Conservation (phyloP, 225 moss, liverwort and hornwort genomes). For the Marchantia paleacea region DNA sequence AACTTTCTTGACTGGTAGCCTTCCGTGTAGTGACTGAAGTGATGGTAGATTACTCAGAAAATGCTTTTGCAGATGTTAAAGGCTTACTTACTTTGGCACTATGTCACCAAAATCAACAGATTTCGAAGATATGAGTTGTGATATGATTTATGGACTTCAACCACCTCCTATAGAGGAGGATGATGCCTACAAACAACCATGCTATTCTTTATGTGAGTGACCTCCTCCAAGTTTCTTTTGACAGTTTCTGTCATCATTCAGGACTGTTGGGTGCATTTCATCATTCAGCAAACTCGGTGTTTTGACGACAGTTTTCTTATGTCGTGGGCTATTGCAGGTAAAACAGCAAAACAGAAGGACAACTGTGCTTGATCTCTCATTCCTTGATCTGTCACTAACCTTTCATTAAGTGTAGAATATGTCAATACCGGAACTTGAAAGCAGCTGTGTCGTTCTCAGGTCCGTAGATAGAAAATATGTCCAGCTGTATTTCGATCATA, state of each 20-base stretch:
- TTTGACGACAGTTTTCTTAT: background rate
- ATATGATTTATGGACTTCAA: constrained; percentile 44
- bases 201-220: constrained; percentile 41
- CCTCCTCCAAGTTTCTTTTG: background rate
- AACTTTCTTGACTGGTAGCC: background rate
- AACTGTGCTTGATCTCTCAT: constrained; percentile 21
- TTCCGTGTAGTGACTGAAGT: background rate
- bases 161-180: constrained; percentile 43
- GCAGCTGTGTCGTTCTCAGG: background rate
- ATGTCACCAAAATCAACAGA: constrained; percentile 22
- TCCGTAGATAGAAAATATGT: background rate
- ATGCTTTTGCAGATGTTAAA: background rate
- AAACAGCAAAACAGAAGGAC: constrained; percentile 29
- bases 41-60: background rate
- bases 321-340: constrained; percentile 9
- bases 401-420: background rate
- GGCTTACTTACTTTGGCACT: background rate
- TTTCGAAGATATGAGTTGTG: constrained; percentile 58
- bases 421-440: background rate
- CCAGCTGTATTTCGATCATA: background rate
- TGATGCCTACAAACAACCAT: constrained; percentile 40
- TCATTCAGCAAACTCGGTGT: background rate
- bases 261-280: background rate
- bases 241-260: too few relatives aligned
- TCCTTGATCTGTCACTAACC: background rate